Percentiles rank a stretch among this genome's conserved stretches.
Evolutionary conservation across 2,329 filamentous ascomycete genomes (phyloP).

Genomic region (Juglanconis oblonga): DNA sequence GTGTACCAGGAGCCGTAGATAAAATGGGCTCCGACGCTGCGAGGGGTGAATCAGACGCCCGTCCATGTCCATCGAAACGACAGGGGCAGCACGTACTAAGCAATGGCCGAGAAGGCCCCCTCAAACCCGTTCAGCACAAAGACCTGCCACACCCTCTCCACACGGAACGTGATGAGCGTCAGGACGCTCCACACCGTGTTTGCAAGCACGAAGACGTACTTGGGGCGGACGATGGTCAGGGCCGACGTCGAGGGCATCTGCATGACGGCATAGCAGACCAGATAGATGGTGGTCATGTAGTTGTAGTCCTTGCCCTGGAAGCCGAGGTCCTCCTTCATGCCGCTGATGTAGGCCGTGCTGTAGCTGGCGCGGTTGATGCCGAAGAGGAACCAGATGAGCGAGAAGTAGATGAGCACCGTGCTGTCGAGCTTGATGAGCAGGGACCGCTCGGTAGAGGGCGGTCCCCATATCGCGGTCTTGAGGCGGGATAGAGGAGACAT

Average conservation of each 20-base stretch:
- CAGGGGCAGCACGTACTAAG: constrained; percentile 30
- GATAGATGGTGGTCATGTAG: constrained; percentile 33
- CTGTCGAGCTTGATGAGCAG: constrained; percentile 38
- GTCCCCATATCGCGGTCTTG: constrained; percentile 10
- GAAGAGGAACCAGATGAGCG: constrained; percentile 45
- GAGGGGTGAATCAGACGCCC: neutral
- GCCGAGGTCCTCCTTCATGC: constrained; percentile 35
- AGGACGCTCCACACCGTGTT: constrained; percentile 42
- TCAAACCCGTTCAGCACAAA: constrained; percentile 43
- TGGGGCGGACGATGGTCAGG: constrained; percentile 26
- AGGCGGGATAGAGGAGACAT: constrained; percentile 5
- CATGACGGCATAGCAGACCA: constrained; percentile 40
- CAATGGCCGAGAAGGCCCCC: constrained; percentile 40
- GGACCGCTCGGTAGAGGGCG: constrained; percentile 21
- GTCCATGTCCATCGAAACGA: neutral
- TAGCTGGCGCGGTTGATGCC: constrained; percentile 43
- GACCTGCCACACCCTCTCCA: constrained; percentile 39
- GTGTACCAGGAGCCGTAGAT: constrained; percentile 44
- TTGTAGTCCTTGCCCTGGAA: constrained; percentile 39
- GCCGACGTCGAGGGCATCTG: constrained; percentile 43
- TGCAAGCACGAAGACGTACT: constrained; percentile 39
- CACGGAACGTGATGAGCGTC: constrained; percentile 40
- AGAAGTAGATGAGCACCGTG: constrained; percentile 42
- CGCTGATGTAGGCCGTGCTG: constrained; percentile 39
- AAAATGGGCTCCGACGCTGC: constrained; percentile 39